These are phyloP conservation scores for Podospora fimiseda DNA, from an alignment of 495 filamentous ascomycete genomes.

Conservation along the genomic window DNA sequence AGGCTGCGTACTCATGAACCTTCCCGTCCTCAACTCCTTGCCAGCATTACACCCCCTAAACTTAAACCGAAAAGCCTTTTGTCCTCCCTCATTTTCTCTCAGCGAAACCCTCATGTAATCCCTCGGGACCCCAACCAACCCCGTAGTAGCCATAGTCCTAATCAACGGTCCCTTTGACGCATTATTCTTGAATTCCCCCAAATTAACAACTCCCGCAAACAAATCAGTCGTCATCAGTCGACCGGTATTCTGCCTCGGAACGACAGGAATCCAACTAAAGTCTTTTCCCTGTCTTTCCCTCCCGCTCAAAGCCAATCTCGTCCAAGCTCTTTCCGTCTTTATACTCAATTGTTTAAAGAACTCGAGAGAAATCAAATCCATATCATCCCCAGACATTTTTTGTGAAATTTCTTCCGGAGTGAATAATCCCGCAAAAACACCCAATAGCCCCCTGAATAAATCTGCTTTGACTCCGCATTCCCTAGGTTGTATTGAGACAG, in stretches of 20 bases:
- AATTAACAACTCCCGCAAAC: constrained; percentile 17
- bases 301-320: constrained; percentile 18
- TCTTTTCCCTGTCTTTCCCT: constrained; percentile 3
- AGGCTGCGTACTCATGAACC: constrained; percentile 13
- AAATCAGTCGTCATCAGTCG: constrained; percentile 14
- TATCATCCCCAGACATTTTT: background rate
- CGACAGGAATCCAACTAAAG: background rate
- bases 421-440: background rate
- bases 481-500: constrained; percentile 14
- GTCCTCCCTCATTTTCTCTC: background rate
- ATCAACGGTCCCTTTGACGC: constrained; percentile 4
- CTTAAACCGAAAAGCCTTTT: constrained; percentile 14
- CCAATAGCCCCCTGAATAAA: background rate
- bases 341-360: constrained; percentile 22
- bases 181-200: constrained; percentile 9
- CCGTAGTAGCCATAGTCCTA: constrained; percentile 6
- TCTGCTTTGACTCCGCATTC: background rate
- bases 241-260: constrained; percentile 8
- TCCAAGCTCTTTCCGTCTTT: constrained; percentile 20
- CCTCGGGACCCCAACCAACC: constrained; percentile 14
- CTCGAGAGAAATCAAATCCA: background rate
- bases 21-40: constrained; percentile 15
- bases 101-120: constrained; percentile 17
- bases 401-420: background rate
- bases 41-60: constrained; percentile 23